Base-by-base conservation (phyloP, 371 early-diverging fungal genomes). In the Synchytrium microbalum region DNA sequence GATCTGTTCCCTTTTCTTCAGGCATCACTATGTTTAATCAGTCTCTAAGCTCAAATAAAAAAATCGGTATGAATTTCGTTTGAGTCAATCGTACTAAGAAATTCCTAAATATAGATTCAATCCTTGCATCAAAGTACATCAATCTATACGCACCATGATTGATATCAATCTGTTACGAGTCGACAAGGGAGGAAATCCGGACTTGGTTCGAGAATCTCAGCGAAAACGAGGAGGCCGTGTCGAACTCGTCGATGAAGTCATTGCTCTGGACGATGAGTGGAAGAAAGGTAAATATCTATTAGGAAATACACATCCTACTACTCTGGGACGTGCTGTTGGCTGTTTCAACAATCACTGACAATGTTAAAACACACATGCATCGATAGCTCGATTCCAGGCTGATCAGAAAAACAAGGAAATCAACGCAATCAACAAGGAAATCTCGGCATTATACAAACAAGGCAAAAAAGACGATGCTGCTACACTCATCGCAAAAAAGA, bases 161-260 rank as follows among this genome's bases (percentile, higher is more conserved):
- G 96, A 96, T 75, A 92, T 95, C 75, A 93, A 90, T 72, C 81
- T 93, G 66, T 86, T 98, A 65, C 81, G 92, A 59, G 85, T 81
- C 62, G 93, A 92, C 57, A 92, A 92, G 78, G 98, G 98, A 69
- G 96, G 96, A 61, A 91, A 96, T 68, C 96, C 96, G 24, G 95
- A 96, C 55, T 72, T 87, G 52, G 88, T 98, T 62, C 84, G 86
- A 64, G 93, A 94, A 75, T 96, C 97, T 52, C 94, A 96, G 79
- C 84, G 91, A 32, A 85, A 88, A 74, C 87, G 98, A 57, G 93
- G 92, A 53, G 72, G 69, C 24, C 67, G 81, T 23, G 92, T 89
- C 57, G 90, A 92, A 74, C 63, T 88, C 25, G 92, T 98, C 27
- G 98, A 98, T 73, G 86, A 93, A 72, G 85, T 96, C 66, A 90